phyloP scores from a whole-genome alignment of 2,329 filamentous ascomycete genomes.

The Amphichorda felina region DNA sequence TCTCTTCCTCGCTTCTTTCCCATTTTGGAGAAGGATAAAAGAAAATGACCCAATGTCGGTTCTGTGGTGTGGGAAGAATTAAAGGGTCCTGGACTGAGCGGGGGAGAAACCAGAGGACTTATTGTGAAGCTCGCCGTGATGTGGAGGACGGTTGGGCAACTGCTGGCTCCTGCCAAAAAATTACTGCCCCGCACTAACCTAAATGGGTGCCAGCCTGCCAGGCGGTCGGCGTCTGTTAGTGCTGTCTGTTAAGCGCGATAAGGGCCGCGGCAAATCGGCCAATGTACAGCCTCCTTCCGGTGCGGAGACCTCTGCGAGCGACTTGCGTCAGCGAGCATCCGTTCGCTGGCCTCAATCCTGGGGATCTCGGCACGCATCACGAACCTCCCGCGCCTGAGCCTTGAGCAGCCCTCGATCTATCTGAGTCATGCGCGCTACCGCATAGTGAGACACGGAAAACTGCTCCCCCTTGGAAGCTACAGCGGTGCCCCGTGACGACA shows the following conservation, averaged over 20 bases:
- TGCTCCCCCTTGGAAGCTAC: too few relatives aligned
- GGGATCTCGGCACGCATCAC: not conserved
- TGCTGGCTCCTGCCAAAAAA: not conserved
- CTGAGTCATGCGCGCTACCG: not conserved
- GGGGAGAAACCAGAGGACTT: too few relatives aligned
- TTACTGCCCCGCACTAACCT: conserved; percentile 5
- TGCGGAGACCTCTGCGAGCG: conserved; percentile 5
- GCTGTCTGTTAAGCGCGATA: conserved; percentile 10
- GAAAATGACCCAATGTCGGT: too few relatives aligned
- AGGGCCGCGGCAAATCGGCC: not conserved
- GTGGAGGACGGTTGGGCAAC: too few relatives aligned
- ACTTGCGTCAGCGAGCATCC: conserved; percentile 15
- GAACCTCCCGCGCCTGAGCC: too few relatives aligned
- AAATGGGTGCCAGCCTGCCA: not conserved
- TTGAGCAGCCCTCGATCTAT: not conserved
- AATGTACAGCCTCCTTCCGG: not conserved
- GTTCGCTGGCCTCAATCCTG: too few relatives aligned
- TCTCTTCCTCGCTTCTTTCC: conserved; percentile 39
- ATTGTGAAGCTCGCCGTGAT: too few relatives aligned
- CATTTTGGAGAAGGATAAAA: conserved; percentile 17
- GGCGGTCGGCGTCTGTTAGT: too few relatives aligned
- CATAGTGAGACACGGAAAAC: not conserved
- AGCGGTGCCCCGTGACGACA: not conserved
- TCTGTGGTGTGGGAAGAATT: too few relatives aligned
- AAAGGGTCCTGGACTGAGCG: too few relatives aligned